phyloP scores from a whole-genome alignment of 1,284 basidiomycete species.

The Bondarzewia mesenterica region DNA sequence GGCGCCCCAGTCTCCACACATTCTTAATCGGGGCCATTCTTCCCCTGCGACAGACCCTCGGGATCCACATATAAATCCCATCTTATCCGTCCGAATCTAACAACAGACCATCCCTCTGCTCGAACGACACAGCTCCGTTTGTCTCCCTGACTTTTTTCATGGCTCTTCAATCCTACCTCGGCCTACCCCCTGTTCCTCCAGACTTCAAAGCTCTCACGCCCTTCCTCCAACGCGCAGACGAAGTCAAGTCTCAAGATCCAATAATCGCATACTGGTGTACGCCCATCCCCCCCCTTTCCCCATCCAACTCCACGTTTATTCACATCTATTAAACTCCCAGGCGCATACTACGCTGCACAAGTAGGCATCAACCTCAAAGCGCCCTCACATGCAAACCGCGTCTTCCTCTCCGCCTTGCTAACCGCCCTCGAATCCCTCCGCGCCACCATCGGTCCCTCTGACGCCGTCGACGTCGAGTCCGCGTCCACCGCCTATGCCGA shows the following conservation, averaged over 20 bases:
- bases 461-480: slow-evolving; percentile 78
- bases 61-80: too few species aligned
- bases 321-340: slow-evolving; percentile 35
- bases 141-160: not conserved
- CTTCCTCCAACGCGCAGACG: slow-evolving; percentile 85
- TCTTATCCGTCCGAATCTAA: too few species aligned
- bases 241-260: slow-evolving; percentile 76
- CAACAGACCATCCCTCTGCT: too few species aligned
- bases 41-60: too few species aligned
- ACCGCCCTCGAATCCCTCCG: slow-evolving; percentile 81
- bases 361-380: slow-evolving; percentile 69
- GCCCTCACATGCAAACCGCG: slow-evolving; percentile 52
- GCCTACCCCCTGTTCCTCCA: slow-evolving; percentile 46
- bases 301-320: slow-evolving; percentile 7
- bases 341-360: slow-evolving; percentile 87
- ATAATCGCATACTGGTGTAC: slow-evolving; percentile 93
- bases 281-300: slow-evolving; percentile 18
- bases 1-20: too few species aligned
- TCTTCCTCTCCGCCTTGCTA: slow-evolving; percentile 70
- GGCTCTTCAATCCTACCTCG: slow-evolving; percentile 25
- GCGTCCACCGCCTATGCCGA: slow-evolving; percentile 86
- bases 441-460: slow-evolving; percentile 61
- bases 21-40: too few species aligned
- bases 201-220: slow-evolving; percentile 62
- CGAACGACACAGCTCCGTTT: too few species aligned